Base-by-base conservation (phyloP, 1,284 basidiomycete genomes). In the Coriolopsis trogii region DNA sequence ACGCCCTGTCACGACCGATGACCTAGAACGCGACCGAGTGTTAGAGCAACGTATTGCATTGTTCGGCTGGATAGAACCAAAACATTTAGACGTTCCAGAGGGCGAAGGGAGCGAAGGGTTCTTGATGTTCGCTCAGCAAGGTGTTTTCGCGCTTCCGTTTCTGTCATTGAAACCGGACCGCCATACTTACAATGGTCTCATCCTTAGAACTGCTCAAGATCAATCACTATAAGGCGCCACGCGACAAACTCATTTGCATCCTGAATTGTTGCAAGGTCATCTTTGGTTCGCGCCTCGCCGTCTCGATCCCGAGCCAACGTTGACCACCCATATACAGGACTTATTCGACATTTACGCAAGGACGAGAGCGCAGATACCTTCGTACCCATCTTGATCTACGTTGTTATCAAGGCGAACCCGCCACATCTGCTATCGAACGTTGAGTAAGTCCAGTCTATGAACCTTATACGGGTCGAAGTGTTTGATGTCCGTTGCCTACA, bases 231-330 rank as follows among this genome's bases (percentile, higher is more conserved):
- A 98, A 98, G 70, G 96, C 96, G 18, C 96, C 96, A 9, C 80
- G 96, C 40, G 96, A 99, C 73, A 99, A 99, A 74, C 78, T 98
- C 56, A 99, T 99, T 55, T 99, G 97, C 73, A 91, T 99, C 41
- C 76, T 99, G 41, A 99, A 99, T 67, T 93, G 87, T 73, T 99
- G 95, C 85, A 99, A 99, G 77, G 95, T 99, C 72, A 98, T 99
- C 66, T 99, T 98, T 69, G 96, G 96, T 93, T 62, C 58, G 86
- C 67, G 53, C 16, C 50, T 38, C 53, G 29, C 55, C 34, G 37
- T 54, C 38, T 55, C 31, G 30, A 36, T 41, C 20, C 31, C 46
- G 51, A n/a, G 47, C 46, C 20, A 28, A 9, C 38, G 33, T 41
- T 40, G 41, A 58, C 41, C 10, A 2, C 9, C 16, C 30, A 16